Percentiles rank a stretch among this genome's conserved stretches.
These are phyloP conservation scores for Lentinula edodes DNA, from an alignment of 768 basidiomycete genomes.

Conservation along the genomic window DNA sequence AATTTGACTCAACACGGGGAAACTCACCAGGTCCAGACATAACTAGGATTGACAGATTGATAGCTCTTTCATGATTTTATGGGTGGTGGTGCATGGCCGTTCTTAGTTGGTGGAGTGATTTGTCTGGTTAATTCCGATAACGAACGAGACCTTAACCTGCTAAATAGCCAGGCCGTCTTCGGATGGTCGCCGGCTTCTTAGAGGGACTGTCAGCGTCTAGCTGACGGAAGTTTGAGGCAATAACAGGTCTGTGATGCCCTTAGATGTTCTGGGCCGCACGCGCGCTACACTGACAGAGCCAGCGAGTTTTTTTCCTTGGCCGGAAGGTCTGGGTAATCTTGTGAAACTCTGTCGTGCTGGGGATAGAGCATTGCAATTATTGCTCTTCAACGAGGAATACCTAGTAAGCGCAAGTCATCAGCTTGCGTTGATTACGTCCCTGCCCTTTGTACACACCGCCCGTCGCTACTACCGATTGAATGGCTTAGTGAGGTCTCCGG, in stretches of 20 bases:
- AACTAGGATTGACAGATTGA: slow-evolving; percentile 76
- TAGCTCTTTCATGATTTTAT: slow-evolving; percentile 83
- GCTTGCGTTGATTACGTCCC: slow-evolving; percentile 87
- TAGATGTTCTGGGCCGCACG: no score
- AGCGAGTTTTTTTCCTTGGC: slow-evolving; percentile 48
- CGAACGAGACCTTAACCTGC: slow-evolving; percentile 92
- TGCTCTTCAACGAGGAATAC: slow-evolving; percentile 90
- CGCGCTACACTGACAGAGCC: no score
- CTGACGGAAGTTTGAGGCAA: no score
- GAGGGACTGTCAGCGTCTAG: no score
- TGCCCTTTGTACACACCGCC: slow-evolving; percentile 90
- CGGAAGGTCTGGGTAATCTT: slow-evolving; percentile 72
- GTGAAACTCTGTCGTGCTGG: slow-evolving; percentile 78
- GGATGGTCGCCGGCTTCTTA: slow-evolving; percentile 59
- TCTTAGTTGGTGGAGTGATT: slow-evolving; percentile 92
- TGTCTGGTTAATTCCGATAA: slow-evolving; percentile 97
- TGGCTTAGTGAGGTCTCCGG: slow-evolving; percentile 85
- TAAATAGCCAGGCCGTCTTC: slow-evolving; percentile 81
- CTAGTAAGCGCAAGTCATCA: slow-evolving; percentile 87
- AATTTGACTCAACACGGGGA: slow-evolving; percentile 82
- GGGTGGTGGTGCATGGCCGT: slow-evolving; percentile 88
- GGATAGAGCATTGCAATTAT: slow-evolving; percentile 91
- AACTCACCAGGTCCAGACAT: slow-evolving; percentile 80
- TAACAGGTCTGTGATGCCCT: no score
- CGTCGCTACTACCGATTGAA: slow-evolving; percentile 90